Evolutionary conservation across 208 protist genomes (phyloP).

Genomic region (Paratrypanosoma confusum): DNA sequence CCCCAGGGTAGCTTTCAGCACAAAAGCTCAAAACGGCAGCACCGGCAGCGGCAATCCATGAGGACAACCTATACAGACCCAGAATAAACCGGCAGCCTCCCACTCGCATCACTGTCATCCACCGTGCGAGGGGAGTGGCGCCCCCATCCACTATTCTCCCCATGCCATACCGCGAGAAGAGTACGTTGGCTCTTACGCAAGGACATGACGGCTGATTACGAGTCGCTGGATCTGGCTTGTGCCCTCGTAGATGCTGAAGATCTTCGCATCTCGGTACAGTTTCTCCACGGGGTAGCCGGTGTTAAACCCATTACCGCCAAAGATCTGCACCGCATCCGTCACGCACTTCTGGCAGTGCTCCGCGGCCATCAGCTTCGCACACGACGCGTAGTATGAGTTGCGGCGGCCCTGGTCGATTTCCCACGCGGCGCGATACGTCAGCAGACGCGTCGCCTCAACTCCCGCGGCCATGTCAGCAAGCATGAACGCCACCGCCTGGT

Average conservation of each 20-base stretch:
- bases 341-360: conserved; percentile 66
- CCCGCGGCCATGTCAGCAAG: conserved; percentile 86
- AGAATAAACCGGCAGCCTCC: no score
- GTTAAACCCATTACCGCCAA: conserved; percentile 89
- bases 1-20: no score
- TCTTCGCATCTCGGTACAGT: conserved; percentile 87
- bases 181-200: no score
- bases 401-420: conserved; percentile 71
- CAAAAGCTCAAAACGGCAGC: no score
- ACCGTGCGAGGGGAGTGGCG: no score
- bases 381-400: conserved; percentile 84
- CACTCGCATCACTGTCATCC: no score
- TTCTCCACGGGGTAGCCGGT: conserved; percentile 92
- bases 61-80: no score
- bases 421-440: conserved; percentile 57
- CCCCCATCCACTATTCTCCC: no score
- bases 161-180: no score
- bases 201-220: conserved; percentile 62
- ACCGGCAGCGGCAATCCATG: no score
- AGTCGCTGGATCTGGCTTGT: conserved; percentile 85
- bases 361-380: conserved; percentile 69
- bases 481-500: conserved; percentile 82
- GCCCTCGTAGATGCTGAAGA: conserved; percentile 92
- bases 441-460: conserved; percentile 68
- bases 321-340: conserved; percentile 80